Percentiles rank a stretch among this genome's conserved stretches.
phyloP scores from a whole-genome alignment of 106 monocot genomes.

The Dioscorea zingiberensis region DNA sequence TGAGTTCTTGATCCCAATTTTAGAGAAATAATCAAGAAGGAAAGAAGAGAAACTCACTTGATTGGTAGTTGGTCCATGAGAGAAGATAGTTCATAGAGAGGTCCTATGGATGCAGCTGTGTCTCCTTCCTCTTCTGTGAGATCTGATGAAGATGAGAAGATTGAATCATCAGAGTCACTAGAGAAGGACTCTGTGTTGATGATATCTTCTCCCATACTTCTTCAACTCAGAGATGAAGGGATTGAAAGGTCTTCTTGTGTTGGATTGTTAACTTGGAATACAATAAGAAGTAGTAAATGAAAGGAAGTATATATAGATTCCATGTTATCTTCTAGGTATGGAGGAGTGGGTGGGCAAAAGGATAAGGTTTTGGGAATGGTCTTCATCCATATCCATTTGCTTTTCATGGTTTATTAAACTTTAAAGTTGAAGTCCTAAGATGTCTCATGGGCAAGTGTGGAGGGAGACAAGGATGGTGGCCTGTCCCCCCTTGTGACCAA shows the following conservation, averaged over 20 bases:
- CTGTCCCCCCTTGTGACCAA: too few relatives aligned
- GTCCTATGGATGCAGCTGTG: conserved; percentile 23
- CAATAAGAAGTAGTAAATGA: neutral
- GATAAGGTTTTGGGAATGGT: too few relatives aligned
- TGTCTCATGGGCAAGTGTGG: too few relatives aligned
- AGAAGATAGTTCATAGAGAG: conserved; percentile 42
- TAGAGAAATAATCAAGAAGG: too few relatives aligned
- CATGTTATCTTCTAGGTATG: neutral
- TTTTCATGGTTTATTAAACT: too few relatives aligned
- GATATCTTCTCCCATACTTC: conserved; percentile 12
- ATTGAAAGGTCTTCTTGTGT: too few relatives aligned
- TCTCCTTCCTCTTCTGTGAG: conserved; percentile 25
- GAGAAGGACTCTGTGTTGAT: conserved; percentile 9
- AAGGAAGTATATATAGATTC: neutral
- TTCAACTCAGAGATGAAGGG: neutral
- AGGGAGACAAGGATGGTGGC: too few relatives aligned
- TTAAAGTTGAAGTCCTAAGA: too few relatives aligned
- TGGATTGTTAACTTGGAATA: too few relatives aligned
- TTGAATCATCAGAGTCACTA: conserved; percentile 3
- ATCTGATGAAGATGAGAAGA: conserved; percentile 18
- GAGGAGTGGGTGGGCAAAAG: too few relatives aligned
- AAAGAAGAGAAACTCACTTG: conserved; percentile 21
- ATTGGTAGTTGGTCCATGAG: conserved; percentile 36
- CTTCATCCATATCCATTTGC: too few relatives aligned
- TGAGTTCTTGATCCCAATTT: too few relatives aligned